Evolutionary conservation across 2,329 filamentous ascomycete genomes (phyloP), one percentile per base, ranked within the genome.

Genomic region (Zasmidium angulare): DNA sequence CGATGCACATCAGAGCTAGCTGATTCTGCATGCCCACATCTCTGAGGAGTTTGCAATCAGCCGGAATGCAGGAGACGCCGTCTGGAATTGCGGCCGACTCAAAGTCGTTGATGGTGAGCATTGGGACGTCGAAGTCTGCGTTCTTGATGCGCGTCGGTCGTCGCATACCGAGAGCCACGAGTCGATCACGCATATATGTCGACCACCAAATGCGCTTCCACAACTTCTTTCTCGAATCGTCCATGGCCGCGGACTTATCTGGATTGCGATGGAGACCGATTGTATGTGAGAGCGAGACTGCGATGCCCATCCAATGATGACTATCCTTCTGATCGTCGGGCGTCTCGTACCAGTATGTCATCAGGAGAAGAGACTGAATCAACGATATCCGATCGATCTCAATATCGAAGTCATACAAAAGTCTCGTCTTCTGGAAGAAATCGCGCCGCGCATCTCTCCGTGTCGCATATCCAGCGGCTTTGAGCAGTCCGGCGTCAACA

Each of bases 161-260:
- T 58, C 93, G 86, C 93, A 97, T 97, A 57, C 93, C 93, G 12
- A 98, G 80, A 1, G 93, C 93, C 63, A 97, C 92, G 46, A 97
- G 82, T 51, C 93, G 89, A 75, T 98, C 93, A 56, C 93, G 88
- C 86, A 96, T 96, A 71, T 96, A 96, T 64, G 91, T 96, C 29
- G 90, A 96, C 93, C 93, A 98, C 93, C 93, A 98, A 67, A 97
- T 95, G 55, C 93, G 84, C 78, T 96, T 96, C 90, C 93, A 96
- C 53, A 97, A 79, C 69, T 87, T 90, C 71, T 92, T 89, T 69
- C 90, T 89, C 55, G 85, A 82, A 2, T 79, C 76, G 43, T 89
- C 84, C 84, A 96, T 91, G 67, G 85, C 87, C 17, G 64, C 47
- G 9, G 90, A 91, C 58, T 87, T 89, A 26, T 84, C 84, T 1